Evolutionary conservation across 2,329 filamentous ascomycete genomes (phyloP), one percentile per base, ranked within the genome.

Genomic region (Uncinocarpus reesii): DNA sequence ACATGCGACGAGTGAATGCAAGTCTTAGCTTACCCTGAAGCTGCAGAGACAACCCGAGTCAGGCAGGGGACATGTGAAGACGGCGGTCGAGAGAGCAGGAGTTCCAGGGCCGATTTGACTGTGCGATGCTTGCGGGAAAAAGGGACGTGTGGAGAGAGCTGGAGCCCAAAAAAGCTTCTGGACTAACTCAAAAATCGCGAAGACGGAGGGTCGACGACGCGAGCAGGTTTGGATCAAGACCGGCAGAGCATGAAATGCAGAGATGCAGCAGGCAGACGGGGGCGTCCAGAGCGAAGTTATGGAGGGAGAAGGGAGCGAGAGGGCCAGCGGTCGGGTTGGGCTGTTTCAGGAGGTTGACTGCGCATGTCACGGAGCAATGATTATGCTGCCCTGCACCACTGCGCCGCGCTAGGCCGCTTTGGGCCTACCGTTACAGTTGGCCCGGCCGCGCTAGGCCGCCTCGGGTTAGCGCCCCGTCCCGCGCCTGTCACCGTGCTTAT

Each of bases 331-430:
- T 40, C 32, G 26, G 26, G 45, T 47, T 47, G 45, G 45, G 45
- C 45, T 47, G 45, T 47, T 47, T 47, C 45, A 47, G 45, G 45
- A 47, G 45, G 45, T 47, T 47, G 45, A 47, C 45, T 40, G 35
- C 15, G 45, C 35, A 35, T 36, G 28, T 47, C 36, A 41, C 45
- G n/a, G 36, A 47, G 35, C 13, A 24, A 7, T 11, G 31, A 10
- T 36, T 20, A n/a, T n/a, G n/a, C n/a, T n/a, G n/a, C n/a, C 34
- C 16, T 35, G 32, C 26, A 32, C 45, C 36, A 24, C 38, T 46
- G 28, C 7, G 2, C 18, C 1, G 45, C 26, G 18, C 40, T 18
- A 45, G 23, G 16, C 47, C 45, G 21, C 20, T 49, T 52, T 45
- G 7, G 43, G 46, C 31, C 49, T 21, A 26, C 42, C 42, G 48